phyloP scores from a whole-genome alignment of 495 filamentous ascomycete genomes.

The Choiromyces venosus region DNA sequence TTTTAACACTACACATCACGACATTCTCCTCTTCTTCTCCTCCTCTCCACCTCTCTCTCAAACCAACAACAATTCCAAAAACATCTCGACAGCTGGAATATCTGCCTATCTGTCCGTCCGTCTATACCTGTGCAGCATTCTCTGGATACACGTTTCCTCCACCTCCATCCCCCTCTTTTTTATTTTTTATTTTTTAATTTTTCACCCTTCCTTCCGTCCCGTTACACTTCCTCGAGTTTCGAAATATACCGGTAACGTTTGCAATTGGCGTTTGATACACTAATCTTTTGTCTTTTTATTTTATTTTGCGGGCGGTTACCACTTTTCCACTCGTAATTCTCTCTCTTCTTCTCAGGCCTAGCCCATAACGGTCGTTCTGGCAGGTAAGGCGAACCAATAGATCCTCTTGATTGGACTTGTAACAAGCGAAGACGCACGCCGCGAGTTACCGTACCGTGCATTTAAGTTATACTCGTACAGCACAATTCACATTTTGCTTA shows the following conservation, averaged over 20 bases:
- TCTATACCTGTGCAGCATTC: not conserved
- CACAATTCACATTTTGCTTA: not conserved
- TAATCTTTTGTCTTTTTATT: not conserved
- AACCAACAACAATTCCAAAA: not conserved
- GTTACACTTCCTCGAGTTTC: not conserved
- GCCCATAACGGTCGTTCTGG: too few relatives aligned
- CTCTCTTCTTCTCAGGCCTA: not conserved
- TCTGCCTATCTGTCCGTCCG: not conserved
- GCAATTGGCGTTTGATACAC: not conserved
- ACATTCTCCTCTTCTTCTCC: not conserved
- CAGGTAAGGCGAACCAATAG: not conserved
- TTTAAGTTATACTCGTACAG: too few relatives aligned
- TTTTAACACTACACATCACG: constrained; percentile 1
- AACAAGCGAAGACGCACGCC: not conserved
- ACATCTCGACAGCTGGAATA: not conserved
- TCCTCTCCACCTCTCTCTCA: not conserved
- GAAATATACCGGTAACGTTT: not conserved
- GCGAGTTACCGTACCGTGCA: not conserved
- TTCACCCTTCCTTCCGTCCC: not conserved
- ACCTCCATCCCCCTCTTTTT: not conserved
- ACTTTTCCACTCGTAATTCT: not conserved
- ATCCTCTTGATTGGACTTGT: not conserved
- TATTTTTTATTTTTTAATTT: not conserved
- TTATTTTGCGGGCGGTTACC: not conserved
- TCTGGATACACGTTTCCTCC: constrained; percentile 2